phyloP scores from a whole-genome alignment of 768 basidiomycete genomes.

The Lactifluus rugatus region DNA sequence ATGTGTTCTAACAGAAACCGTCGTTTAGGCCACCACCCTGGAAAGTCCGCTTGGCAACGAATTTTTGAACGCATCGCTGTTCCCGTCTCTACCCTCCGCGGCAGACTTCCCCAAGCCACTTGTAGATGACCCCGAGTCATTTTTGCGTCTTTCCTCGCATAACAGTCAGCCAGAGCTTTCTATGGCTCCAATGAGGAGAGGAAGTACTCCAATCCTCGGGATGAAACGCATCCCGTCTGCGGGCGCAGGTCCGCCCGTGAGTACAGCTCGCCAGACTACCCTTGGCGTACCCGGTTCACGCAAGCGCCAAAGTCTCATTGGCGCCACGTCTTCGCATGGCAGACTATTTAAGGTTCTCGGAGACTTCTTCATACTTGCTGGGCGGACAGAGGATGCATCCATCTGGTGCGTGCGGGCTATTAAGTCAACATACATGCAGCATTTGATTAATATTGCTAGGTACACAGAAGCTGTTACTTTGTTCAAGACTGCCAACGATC shows the following conservation, averaged over 20 bases:
- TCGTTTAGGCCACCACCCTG: conserved; percentile 54
- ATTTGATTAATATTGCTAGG: conserved; percentile 34
- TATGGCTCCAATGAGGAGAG: conserved; percentile 20
- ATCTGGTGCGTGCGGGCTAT: conserved; percentile 49
- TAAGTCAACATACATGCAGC: conserved; percentile 13
- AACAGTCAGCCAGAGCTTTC: conserved; percentile 49
- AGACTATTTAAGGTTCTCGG: conserved; percentile 81
- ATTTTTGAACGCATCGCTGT: conserved; percentile 60
- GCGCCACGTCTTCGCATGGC: conserved; percentile 70
- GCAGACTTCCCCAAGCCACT: conserved; percentile 53
- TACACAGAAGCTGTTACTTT: conserved; percentile 77
- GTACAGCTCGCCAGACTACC: conserved; percentile 42
- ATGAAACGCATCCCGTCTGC: conserved; percentile 49
- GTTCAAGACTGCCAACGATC: conserved; percentile 67
- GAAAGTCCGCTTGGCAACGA: conserved; percentile 84
- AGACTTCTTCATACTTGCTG: conserved; percentile 81
- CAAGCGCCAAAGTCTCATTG: conserved; percentile 55
- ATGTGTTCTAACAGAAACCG: background rate
- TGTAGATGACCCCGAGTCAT: conserved; percentile 38
- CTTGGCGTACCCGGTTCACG: conserved; percentile 36
- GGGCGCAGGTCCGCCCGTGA: conserved; percentile 27
- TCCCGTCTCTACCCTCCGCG: conserved; percentile 51
- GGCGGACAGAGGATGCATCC: conserved; percentile 72
- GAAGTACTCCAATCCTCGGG: conserved; percentile 26
- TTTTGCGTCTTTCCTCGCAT: conserved; percentile 38